Percentiles rank a stretch among this genome's conserved stretches.
Conservation (phyloP, 345 rosid genomes). For the Lenwebbia sp. region DNA sequence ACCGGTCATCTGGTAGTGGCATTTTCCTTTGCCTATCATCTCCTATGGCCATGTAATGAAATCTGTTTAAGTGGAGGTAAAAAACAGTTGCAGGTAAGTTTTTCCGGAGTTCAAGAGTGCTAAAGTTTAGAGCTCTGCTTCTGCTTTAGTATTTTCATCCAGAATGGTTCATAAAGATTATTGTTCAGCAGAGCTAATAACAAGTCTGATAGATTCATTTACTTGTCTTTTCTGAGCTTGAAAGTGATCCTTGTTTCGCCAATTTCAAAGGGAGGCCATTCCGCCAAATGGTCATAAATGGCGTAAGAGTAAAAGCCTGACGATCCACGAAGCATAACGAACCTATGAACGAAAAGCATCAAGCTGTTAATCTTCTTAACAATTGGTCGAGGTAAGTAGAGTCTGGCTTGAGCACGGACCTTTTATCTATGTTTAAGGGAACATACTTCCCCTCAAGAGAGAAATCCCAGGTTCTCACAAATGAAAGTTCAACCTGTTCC, state of each 20-base stretch:
- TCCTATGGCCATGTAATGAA: slow-evolving; percentile 83
- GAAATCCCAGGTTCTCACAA: slow-evolving; percentile 54
- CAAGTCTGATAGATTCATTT: slow-evolving; percentile 3
- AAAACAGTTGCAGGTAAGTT: neutral
- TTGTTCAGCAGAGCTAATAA: neutral
- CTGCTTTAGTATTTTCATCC: neutral
- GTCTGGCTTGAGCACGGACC: slow-evolving; percentile 22
- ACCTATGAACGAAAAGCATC: slow-evolving; percentile 37
- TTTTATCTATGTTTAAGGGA: slow-evolving; percentile 71
- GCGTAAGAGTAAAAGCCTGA: slow-evolving; percentile 89
- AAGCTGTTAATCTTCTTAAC: neutral
- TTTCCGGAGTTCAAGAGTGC: neutral
- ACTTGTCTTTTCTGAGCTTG: slow-evolving; percentile 97
- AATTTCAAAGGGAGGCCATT: slow-evolving; percentile 88
- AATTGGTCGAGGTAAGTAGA: neutral
- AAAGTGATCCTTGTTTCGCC: slow-evolving; percentile 83
- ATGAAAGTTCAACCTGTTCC: slow-evolving; percentile 67
- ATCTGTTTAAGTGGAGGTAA: slow-evolving; percentile 27
- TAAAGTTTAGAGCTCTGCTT: neutral
- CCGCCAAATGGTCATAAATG: slow-evolving; percentile 68
- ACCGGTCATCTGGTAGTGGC: slow-evolving; percentile 85
- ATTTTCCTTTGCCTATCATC: slow-evolving; percentile 79
- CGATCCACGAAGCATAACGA: slow-evolving; percentile 77
- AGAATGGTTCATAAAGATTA: neutral
- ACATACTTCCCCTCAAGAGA: slow-evolving; percentile 64